These are phyloP conservation scores for Neophaeococcomyces aloes DNA, from an alignment of 2,329 filamentous ascomycete species.

Conservation along the genomic window DNA sequence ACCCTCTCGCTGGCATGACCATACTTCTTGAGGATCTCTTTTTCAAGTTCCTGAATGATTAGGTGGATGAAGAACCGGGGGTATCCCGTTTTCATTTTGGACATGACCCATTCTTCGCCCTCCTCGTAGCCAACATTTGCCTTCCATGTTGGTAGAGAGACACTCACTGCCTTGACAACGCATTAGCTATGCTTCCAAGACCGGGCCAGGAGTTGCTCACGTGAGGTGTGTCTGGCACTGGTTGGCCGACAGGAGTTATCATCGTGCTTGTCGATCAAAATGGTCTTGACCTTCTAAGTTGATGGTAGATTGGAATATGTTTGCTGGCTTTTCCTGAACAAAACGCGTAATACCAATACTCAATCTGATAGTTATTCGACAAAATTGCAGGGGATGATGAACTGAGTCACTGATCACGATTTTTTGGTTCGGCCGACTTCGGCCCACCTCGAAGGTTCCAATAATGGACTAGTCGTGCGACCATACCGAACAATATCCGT, in stretches of 20 bases:
- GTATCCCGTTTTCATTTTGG: conserved; percentile 80
- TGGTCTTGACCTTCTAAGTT: too few species aligned
- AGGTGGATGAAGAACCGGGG: conserved; percentile 91
- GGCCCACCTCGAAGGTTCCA: too few species aligned
- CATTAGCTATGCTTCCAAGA: conserved; percentile 6
- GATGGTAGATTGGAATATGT: too few species aligned
- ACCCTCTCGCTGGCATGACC: conserved; percentile 48
- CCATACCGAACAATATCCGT: too few species aligned
- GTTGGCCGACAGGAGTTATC: conserved; percentile 46
- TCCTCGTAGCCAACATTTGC: conserved; percentile 91
- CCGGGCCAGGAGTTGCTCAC: conserved; percentile 39
- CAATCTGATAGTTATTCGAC: too few species aligned
- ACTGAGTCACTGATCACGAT: too few species aligned
- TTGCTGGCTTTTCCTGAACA: too few species aligned
- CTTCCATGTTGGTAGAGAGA: conserved; percentile 87
- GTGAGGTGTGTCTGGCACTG: conserved; percentile 70
- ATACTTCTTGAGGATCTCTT: conserved; percentile 54
- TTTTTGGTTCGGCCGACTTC: too few species aligned
- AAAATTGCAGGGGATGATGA: too few species aligned
- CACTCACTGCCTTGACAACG: conserved; percentile 68
- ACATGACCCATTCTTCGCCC: conserved; percentile 74
- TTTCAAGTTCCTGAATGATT: conserved; percentile 62
- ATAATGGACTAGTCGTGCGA: too few species aligned
- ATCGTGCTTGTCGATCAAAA: too few species aligned
- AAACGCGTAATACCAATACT: neutral